These are phyloP conservation scores for Polychaeton citri DNA, from an alignment of 2,329 filamentous ascomycete genomes.

Conservation along the genomic window DNA sequence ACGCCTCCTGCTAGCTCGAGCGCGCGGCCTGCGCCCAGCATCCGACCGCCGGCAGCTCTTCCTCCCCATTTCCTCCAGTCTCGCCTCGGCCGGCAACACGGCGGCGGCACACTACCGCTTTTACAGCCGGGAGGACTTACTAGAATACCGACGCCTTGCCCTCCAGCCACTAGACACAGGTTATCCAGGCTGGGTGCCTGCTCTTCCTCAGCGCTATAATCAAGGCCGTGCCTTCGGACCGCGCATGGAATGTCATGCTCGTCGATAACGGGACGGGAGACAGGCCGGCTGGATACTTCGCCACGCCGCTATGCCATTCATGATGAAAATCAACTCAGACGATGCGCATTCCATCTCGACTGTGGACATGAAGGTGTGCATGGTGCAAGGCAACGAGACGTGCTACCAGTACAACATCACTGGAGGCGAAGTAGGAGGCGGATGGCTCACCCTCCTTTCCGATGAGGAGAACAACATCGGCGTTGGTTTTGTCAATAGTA, in stretches of 20 bases:
- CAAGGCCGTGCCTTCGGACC: conserved; percentile 5
- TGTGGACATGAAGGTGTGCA: conserved; percentile 8
- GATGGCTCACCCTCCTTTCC: conserved; percentile 3
- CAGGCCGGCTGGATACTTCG: conserved; percentile 4
- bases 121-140: conserved; percentile 6
- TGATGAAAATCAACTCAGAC: conserved; percentile 10
- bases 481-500: too few species aligned
- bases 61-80: conserved; percentile 6
- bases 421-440: conserved; percentile 6
- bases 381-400: conserved; percentile 10
- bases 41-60: conserved; percentile 7
- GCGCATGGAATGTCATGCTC: conserved; percentile 3
- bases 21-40: conserved; percentile 5
- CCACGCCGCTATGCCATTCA: conserved; percentile 9
- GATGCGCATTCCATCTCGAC: conserved; percentile 4
- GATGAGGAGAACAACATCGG: conserved; percentile 5
- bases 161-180: too few species aligned
- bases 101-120: conserved; percentile 9
- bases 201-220: conserved; percentile 7
- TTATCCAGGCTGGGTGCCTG: too few species aligned
- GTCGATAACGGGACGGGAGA: conserved; percentile 8
- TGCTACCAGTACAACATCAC: conserved; percentile 10
- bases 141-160: too few species aligned
- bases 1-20: conserved; percentile 14
- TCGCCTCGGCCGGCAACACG: conserved; percentile 4